Base-by-base conservation (phyloP, 305 asterid species). In the Fraxinus velutina region DNA sequence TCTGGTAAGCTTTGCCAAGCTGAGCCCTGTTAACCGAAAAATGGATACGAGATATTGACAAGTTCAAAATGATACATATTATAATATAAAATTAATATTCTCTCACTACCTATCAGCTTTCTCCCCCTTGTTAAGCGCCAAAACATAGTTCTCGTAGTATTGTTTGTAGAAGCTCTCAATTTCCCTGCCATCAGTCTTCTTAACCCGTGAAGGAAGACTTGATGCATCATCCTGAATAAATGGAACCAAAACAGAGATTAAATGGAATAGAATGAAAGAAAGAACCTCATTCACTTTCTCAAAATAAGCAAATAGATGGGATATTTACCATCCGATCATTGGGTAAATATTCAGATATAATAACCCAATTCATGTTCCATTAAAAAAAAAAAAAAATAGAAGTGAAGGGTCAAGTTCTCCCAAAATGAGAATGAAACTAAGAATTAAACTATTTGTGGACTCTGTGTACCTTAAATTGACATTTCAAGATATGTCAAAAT, bases 1-100 rank as follows among this genome's bases (percentile, higher is more conserved):
- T 92, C 91, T 93, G 97, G 86, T 96, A 96, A 82, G 99, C 99
- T 89, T 96, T 96, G 66, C 97, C 98, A 83, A 96, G 98, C 90
- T 92, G 93, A 86, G 98, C 98, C 87, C 99, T 96, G 92, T 85
- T 34, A 62, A 78, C 42, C 62, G 24, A 84, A 79, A 73, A 79
- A 60, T 34, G 71, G 74, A 5, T 50, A 82, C 15, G 29, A 83
- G 44, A 62, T 74, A 82, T 19, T 60, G 68, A 55, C 78, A 55
- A 73, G 44, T 50, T 39, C 80, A 82, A 57, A 57, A 34, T 33
- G 77, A 52, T 66, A 47, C 19, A 7, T 76, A 24, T 50, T 76
- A 24, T 50, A 34, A 64, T 70, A 47, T 24, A 83, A 33, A 74
- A 64, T 21, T 15, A 32, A 70, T 76, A 21, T 33, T 68, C 44